These are phyloP conservation scores for Letharia columbiana DNA, from an alignment of 495 filamentous ascomycete genomes.

Conservation along the genomic window DNA sequence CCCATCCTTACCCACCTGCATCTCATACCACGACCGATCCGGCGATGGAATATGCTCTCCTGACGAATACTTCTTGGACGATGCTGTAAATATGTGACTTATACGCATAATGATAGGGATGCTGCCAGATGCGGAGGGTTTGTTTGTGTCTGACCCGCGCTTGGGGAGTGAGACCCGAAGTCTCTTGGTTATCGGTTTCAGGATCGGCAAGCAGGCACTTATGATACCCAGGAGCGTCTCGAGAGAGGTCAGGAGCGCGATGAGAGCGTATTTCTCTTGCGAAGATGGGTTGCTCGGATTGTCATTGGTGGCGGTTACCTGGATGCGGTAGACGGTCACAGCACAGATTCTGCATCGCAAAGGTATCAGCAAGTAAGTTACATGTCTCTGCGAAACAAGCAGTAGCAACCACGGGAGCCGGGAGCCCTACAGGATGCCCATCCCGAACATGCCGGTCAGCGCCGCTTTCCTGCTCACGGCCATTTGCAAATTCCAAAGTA, in stretches of 20 bases:
- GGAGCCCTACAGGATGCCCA: conserved; percentile 20
- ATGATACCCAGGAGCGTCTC: conserved; percentile 21
- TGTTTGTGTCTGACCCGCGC: not conserved
- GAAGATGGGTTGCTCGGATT: conserved; percentile 3
- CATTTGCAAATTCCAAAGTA: conserved; percentile 36
- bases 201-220: conserved; percentile 19
- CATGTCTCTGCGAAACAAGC: not conserved
- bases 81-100: conserved; percentile 2
- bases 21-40: too few relatives aligned
- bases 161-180: conserved; percentile 4
- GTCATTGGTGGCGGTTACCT: conserved; percentile 2
- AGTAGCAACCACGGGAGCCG: not conserved
- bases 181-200: conserved; percentile 18
- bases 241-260: conserved; percentile 14
- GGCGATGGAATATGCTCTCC: too few relatives aligned
- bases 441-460: conserved; percentile 23
- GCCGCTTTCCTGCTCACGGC: conserved; percentile 30
- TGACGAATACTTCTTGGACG: too few relatives aligned
- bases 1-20: too few relatives aligned
- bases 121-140: conserved; percentile 7
- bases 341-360: conserved; percentile 13
- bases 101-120: conserved; percentile 6
- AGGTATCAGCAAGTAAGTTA: not conserved
- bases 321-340: conserved; percentile 14
- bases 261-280: conserved; percentile 5